Base-by-base conservation (phyloP, 176 grass and related monocot genomes). In the Lolium multiflorum region DNA sequence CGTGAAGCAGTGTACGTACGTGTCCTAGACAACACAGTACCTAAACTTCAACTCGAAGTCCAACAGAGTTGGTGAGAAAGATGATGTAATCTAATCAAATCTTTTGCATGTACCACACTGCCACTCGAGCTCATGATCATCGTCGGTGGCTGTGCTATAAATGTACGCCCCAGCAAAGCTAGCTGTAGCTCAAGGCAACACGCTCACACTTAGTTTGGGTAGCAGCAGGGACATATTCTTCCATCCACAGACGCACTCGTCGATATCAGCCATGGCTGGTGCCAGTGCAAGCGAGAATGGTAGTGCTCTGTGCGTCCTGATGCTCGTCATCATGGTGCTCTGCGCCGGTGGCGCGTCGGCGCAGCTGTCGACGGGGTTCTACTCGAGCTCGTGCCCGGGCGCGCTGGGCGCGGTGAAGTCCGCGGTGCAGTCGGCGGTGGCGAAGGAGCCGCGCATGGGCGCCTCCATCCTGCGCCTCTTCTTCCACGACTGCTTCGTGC, bases 401-500 rank as follows among this genome's bases (percentile, higher is more conserved):
- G 70, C 88, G 73, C 71, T 83, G 8, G 51, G 26, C 21, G 80
- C 89, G 0, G 89, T 95, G 5, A 85, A 74, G 75, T 58, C 71
- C 24, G 93, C 64, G 4, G 38, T 98, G 49, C 9, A 82, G 24
- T 71, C 91, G 0, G 95, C 95, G 26, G 88, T 95, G 55, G 74
- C 74, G 16, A 76, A 0, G 2, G 94, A 97, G 90, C 58, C 71
- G 24, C 88, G 94, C 46, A 87, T 97, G 81, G 94, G 94, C 46
- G 94, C 94, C 11, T 97, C 94, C 24, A 82, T 97, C 15, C 43
- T 97, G 10, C 92, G 94, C 12, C 94, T 97, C 64, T 94, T 97
- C 85, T 97, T 97, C 80, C 94, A 97, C 39, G 94, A 97, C 82
- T 93, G 91, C 80, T 93, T 93, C 57, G 88, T 93, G 46, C 82